phyloP scores from a whole-genome alignment of 1,284 basidiomycete genomes.

The Ustilago curta region DNA sequence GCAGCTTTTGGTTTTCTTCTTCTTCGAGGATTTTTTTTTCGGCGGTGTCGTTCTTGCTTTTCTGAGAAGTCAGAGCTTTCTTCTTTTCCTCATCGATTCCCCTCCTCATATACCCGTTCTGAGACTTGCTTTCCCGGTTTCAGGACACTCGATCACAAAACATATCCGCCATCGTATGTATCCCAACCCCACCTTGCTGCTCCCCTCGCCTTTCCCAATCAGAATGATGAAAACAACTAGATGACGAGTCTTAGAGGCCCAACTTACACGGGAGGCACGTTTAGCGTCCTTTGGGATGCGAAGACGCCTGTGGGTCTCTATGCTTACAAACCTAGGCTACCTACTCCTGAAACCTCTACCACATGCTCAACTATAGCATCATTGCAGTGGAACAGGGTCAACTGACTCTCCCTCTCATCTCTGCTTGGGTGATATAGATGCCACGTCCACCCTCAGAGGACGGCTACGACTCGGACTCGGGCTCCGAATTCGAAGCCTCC shows the following conservation, averaged over 20 bases:
- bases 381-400: background rate
- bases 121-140: constrained; percentile 28
- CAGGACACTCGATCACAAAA: constrained; percentile 47
- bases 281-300: constrained; percentile 25
- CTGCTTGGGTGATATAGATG: constrained; percentile 28
- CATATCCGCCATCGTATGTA: constrained; percentile 25
- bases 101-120: constrained; percentile 47
- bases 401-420: constrained; percentile 12
- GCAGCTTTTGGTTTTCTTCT: constrained; percentile 21
- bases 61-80: background rate
- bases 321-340: constrained; percentile 65
- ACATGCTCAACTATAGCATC: no score
- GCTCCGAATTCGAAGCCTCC: constrained; percentile 53
- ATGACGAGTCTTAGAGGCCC: constrained; percentile 65
- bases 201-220: background rate
- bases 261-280: constrained; percentile 48
- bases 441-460: constrained; percentile 53
- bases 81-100: constrained; percentile 45
- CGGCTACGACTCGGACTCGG: constrained; percentile 61
- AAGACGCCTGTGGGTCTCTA: constrained; percentile 42
- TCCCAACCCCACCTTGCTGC: background rate
- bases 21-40: no score
- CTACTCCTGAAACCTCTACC: constrained; percentile 52
- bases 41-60: constrained; percentile 12
- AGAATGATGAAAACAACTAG: constrained; percentile 60